Percentiles rank a stretch among this genome's conserved stretches.
These are phyloP conservation scores for Stachybotrys echinatus DNA, from an alignment of 2,329 filamentous ascomycete species.

Conservation along the genomic window DNA sequence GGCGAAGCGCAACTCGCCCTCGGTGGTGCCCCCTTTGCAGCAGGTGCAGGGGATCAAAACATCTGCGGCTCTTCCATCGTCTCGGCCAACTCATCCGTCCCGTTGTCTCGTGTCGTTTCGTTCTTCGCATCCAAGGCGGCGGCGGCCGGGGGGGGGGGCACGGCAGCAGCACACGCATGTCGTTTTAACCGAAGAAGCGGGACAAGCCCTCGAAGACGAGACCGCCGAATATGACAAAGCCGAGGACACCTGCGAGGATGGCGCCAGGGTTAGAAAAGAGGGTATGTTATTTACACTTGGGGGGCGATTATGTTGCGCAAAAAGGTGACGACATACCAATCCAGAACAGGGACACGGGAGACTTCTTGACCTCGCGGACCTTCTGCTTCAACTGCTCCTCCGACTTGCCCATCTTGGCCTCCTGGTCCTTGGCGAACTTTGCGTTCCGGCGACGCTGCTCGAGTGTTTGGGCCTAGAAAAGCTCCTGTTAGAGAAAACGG, in stretches of 20 bases:
- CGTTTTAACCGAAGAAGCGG: constrained; percentile 40
- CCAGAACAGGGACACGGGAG: constrained; percentile 60
- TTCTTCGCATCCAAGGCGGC: too few species aligned
- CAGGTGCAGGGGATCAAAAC: too few species aligned
- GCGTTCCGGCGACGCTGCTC: constrained; percentile 77
- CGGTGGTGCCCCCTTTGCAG: too few species aligned
- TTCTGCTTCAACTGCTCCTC: constrained; percentile 58
- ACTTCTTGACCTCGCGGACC: constrained; percentile 49
- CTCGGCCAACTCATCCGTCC: too few species aligned
- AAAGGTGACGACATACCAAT: constrained; percentile 44
- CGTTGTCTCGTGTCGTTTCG: too few species aligned
- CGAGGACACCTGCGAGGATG: constrained; percentile 42
- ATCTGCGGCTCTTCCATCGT: too few species aligned
- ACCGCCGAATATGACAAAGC: constrained; percentile 56
- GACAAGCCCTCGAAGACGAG: constrained; percentile 53
- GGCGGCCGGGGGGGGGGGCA: too few species aligned
- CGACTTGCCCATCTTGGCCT: constrained; percentile 71
- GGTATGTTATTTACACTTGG: background rate
- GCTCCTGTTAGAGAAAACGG: background rate
- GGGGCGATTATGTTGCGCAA: background rate
- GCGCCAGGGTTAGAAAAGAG: constrained; percentile 4
- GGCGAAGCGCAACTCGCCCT: too few species aligned
- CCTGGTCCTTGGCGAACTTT: constrained; percentile 70
- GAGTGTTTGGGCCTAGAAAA: constrained; percentile 68
- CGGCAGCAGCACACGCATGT: background rate